Evolutionary conservation across 495 filamentous ascomycete species (phyloP), one percentile per base, ranked within the genome.

Genomic region (Extremus antarcticus): DNA sequence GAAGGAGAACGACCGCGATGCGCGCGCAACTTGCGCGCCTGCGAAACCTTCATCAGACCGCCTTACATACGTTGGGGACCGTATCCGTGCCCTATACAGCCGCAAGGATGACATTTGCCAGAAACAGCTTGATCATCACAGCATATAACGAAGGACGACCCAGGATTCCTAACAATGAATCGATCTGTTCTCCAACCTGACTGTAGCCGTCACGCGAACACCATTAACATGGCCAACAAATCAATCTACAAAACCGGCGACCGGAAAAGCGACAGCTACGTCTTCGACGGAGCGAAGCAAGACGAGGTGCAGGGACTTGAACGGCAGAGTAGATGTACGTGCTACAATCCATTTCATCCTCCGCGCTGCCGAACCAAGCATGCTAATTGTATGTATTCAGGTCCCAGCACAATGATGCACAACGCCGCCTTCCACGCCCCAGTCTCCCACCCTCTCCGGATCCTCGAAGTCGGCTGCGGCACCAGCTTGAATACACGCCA

Each of bases 381-480:
- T 35, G 29, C 4, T 13, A n/a, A n/a, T n/a, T n/a, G n/a, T n/a
- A n/a, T n/a, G n/a, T 35, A 13, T 7, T 13, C 29, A 35, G 29
- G 29, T 35, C 29, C 13, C 29, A 35, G 13, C 13, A 35, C 29
- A 13, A 13, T 35, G 29, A 35, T 35, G 29, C 29, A 35, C 13
- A 35, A 35, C 7, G 4, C 29, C 7, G 7, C 29, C 29, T 35
- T 35, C 29, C 29, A 35, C 13, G 29, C 29, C 29, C 29, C 7
- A 13, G 7, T 13, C 13, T 7, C 29, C 29, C 7, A 45, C 16
- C 41, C 41, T 8, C 8, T n/a, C 41, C 38, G 39, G 8, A 47
- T 55, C 11, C 25, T 60, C 15, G 58, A 60, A 22, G 43, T 60
- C 19, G 58, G 58, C 40, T 60, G 58, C 24, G 58, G 58, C 2